Evolutionary conservation across 164 flowering plant species (phyloP).

Genomic region (Amborella trichopoda): DNA sequence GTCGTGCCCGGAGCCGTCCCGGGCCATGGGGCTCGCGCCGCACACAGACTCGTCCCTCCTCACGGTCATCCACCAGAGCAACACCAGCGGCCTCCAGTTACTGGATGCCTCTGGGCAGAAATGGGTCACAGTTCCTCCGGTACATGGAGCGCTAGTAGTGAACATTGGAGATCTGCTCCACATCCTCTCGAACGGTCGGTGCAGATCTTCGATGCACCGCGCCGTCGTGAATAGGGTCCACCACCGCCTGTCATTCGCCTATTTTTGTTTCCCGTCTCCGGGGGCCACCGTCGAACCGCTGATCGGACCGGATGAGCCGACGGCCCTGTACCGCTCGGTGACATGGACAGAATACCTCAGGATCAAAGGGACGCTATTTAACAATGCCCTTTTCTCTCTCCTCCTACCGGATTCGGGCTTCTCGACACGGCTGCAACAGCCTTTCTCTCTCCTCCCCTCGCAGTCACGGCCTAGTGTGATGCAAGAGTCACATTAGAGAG

Average conservation of each 20-base stretch:
- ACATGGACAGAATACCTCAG: conserved; percentile 72
- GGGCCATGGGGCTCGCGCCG: conserved; percentile 90
- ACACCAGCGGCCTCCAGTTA: conserved; percentile 69
- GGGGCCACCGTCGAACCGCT: conserved; percentile 42
- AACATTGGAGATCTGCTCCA: conserved; percentile 85
- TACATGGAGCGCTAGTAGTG: conserved; percentile 51
- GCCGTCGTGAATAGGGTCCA: conserved; percentile 37
- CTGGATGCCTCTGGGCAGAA: too few species aligned
- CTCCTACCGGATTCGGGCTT: conserved; percentile 9
- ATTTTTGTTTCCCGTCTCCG: conserved; percentile 43
- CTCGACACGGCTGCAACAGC: too few species aligned
- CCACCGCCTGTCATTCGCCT: conserved; percentile 45
- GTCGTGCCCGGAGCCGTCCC: conserved; percentile 78
- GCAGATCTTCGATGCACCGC: conserved; percentile 43
- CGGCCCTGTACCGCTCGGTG: conserved; percentile 50
- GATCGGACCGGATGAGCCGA: conserved; percentile 23
- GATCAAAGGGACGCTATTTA: conserved; percentile 61
- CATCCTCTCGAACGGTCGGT: conserved; percentile 65
- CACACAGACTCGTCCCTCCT: conserved; percentile 88
- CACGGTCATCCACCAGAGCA: conserved; percentile 76
- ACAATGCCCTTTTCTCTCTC: conserved; percentile 54
- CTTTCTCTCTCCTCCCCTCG: too few species aligned
- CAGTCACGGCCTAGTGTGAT: too few species aligned
- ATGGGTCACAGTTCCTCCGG: conserved; percentile 74
- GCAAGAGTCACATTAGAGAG: too few species aligned